Conservation (phyloP, 805 yeast genomes). For the Metschnikowia noctiluminum region DNA sequence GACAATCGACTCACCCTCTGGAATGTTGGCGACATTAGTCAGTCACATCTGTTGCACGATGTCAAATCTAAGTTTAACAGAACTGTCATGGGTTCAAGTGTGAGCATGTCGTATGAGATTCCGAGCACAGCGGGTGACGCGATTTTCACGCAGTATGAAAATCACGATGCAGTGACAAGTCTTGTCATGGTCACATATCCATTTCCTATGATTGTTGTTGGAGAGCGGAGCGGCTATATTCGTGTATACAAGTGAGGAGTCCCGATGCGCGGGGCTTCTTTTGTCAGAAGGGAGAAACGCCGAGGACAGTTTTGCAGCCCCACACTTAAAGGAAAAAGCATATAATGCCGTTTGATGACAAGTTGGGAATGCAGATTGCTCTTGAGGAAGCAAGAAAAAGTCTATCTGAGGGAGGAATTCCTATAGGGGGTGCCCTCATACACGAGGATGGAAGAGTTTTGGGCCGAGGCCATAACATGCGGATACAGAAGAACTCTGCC, state of each 20-base stretch:
- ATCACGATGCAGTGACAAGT: slow-evolving; percentile 50
- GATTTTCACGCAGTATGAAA: slow-evolving; percentile 24
- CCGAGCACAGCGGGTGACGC: neutral
- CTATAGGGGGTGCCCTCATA: slow-evolving; percentile 77
- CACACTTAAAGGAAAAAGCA: neutral
- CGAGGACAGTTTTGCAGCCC: neutral
- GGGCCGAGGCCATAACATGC: slow-evolving; percentile 87
- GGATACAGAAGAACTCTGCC: slow-evolving; percentile 81
- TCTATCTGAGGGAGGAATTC: slow-evolving; percentile 83
- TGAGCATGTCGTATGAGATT: slow-evolving; percentile 17
- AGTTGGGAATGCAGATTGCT: slow-evolving; percentile 64
- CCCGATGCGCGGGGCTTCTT: slow-evolving; percentile 3
- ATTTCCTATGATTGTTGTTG: slow-evolving; percentile 59
- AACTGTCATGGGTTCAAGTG: slow-evolving; percentile 12
- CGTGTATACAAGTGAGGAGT: slow-evolving; percentile 48
- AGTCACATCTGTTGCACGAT: slow-evolving; percentile 6
- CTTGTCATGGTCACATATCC: slow-evolving; percentile 48
- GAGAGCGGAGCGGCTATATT: slow-evolving; percentile 63
- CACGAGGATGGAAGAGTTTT: slow-evolving; percentile 73
- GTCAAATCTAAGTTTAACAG: slow-evolving; percentile 7
- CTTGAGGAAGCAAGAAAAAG: slow-evolving; percentile 68
- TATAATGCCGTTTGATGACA: slow-evolving; percentile 56
- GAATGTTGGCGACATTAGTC: slow-evolving; percentile 20
- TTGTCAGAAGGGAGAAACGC: slow-evolving; percentile 1
- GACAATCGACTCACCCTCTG: slow-evolving; percentile 29